phyloP scores from a whole-genome alignment of 495 filamentous ascomycete species.

The Xanthoparmelia taractica region DNA sequence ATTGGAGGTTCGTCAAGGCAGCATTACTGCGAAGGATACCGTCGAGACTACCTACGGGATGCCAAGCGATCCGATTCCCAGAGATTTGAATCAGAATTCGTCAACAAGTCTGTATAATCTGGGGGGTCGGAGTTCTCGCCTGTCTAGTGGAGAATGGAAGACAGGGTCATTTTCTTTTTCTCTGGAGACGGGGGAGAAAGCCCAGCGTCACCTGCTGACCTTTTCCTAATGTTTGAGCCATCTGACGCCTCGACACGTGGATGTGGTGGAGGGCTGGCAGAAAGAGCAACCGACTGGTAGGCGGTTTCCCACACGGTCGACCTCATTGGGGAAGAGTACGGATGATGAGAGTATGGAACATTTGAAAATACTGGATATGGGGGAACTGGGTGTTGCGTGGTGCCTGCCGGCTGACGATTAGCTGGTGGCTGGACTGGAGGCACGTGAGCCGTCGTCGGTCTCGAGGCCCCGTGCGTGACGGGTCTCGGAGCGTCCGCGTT shows the following conservation, averaged over 20 bases:
- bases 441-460: not conserved
- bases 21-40: not conserved
- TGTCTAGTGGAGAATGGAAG: slow-evolving; percentile 4
- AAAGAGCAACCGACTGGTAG: not conserved
- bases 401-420: not conserved
- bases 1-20: not conserved
- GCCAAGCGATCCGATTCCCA: not conserved
- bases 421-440: not conserved
- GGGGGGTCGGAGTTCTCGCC: not conserved
- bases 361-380: not conserved
- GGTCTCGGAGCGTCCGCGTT: not conserved
- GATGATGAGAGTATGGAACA: not conserved
- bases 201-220: slow-evolving; percentile 6
- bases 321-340: not conserved
- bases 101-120: not conserved
- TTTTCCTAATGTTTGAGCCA: not conserved
- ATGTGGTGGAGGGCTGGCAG: not conserved
- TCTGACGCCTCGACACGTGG: not conserved
- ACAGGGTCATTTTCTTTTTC: slow-evolving; percentile 15
- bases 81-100: not conserved
- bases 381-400: not conserved
- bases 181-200: slow-evolving; percentile 7
- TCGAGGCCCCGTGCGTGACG: not conserved
- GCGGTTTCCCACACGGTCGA: not conserved
- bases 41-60: not conserved